These are phyloP conservation scores for Stemphylium beticola DNA, from an alignment of 2,329 filamentous ascomycete genomes.

Conservation along the genomic window DNA sequence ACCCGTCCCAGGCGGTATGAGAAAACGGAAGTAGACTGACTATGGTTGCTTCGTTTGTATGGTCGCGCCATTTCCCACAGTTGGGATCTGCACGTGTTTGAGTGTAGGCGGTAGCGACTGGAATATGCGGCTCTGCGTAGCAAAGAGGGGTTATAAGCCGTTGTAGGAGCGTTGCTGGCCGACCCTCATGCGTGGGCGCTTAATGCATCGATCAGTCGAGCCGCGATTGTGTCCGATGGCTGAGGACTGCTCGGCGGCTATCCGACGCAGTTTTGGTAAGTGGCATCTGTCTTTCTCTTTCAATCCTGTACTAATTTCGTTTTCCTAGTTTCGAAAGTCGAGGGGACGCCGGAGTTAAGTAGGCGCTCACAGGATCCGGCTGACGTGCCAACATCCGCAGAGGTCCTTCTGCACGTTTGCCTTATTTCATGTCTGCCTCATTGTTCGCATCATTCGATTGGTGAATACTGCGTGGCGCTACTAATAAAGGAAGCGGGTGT, in stretches of 20 bases:
- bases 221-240: conserved; percentile 3
- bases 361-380: conserved; percentile 16
- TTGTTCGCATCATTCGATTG: conserved; percentile 19
- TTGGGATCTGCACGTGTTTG: conserved; percentile 18
- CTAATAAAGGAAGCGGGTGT: conserved; percentile 15
- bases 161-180: conserved; percentile 12
- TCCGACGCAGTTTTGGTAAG: conserved; percentile 10
- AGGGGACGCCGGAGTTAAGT: conserved; percentile 30
- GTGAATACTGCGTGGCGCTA: conserved; percentile 11
- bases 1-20: background rate
- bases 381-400: conserved; percentile 18
- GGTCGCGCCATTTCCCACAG: conserved; percentile 9
- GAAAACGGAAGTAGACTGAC: background rate
- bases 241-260: conserved; percentile 6
- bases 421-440: conserved; percentile 14
- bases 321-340: conserved; percentile 1
- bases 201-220: conserved; percentile 11
- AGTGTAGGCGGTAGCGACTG: background rate
- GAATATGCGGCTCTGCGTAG: conserved; percentile 29
- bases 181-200: conserved; percentile 16
- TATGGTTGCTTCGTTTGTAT: background rate
- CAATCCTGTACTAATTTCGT: background rate
- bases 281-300: background rate
- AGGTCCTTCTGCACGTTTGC: conserved; percentile 27
- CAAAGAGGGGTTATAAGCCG: conserved; percentile 26